phyloP scores from a whole-genome alignment of 1,284 basidiomycete species.

The Pseudozyma thailandica region DNA sequence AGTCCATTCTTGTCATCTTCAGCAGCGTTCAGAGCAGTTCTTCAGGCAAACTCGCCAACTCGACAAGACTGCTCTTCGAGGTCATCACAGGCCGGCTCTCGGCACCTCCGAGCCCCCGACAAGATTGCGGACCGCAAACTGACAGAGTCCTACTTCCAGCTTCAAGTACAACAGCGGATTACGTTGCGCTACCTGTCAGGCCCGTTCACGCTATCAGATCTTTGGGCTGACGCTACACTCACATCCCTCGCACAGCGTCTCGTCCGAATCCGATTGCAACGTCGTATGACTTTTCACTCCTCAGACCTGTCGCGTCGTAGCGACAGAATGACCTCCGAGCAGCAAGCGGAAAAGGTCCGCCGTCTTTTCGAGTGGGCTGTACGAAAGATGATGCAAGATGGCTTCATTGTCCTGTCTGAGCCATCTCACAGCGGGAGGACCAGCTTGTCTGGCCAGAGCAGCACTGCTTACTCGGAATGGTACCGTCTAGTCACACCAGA shows the following conservation, averaged over 20 bases:
- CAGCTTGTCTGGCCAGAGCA: background rate
- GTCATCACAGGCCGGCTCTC: constrained; percentile 4
- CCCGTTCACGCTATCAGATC: constrained; percentile 15
- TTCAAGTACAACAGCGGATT: constrained; percentile 39
- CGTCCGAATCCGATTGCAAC: constrained; percentile 26
- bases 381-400: constrained; percentile 50
- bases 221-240: constrained; percentile 7
- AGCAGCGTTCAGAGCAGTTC: background rate
- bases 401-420: constrained; percentile 37
- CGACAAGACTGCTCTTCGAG: background rate
- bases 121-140: constrained; percentile 35
- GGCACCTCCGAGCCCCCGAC: constrained; percentile 22
- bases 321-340: constrained; percentile 12
- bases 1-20: constrained; percentile 2
- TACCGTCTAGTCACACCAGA: constrained; percentile 36
- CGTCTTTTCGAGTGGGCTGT: constrained; percentile 43
- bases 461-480: constrained; percentile 1
- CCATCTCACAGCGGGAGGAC: background rate
- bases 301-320: background rate
- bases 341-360: constrained; percentile 19
- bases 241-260: constrained; percentile 26
- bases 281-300: constrained; percentile 15
- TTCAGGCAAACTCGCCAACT: background rate
- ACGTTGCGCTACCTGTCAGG: constrained; percentile 8
- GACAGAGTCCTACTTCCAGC: constrained; percentile 44